Percentiles rank a stretch among this genome's conserved stretches.
Conservation (phyloP, 1,284 basidiomycete genomes). For the Somion occarium region DNA sequence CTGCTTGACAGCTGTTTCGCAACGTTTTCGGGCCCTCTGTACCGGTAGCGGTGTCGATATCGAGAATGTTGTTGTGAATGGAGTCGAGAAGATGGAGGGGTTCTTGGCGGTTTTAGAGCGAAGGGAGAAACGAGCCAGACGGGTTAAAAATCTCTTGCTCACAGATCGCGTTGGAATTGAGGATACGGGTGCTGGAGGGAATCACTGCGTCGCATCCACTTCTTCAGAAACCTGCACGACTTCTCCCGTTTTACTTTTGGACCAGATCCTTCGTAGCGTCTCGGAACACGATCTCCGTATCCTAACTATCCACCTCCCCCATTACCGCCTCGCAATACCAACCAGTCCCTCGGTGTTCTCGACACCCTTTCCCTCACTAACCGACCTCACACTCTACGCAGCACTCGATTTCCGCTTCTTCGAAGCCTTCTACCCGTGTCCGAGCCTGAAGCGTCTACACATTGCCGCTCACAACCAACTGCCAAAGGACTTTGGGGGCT, state of each 20-base stretch:
- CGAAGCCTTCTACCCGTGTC: background rate
- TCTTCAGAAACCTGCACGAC: background rate
- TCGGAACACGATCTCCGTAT: background rate
- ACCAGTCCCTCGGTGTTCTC: background rate
- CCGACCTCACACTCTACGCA: background rate
- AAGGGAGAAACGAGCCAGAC: background rate
- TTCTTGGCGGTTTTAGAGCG: background rate
- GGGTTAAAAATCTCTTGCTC: background rate
- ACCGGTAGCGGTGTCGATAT: background rate
- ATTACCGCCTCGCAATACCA: background rate
- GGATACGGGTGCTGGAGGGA: no score
- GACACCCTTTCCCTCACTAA: background rate
- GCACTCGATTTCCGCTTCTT: background rate
- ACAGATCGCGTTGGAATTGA: background rate
- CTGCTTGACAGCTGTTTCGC: constrained; percentile 9
- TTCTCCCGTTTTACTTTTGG: background rate
- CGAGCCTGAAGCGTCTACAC: background rate
- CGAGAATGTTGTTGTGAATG: background rate
- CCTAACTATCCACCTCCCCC: background rate
- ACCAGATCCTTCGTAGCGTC: background rate
- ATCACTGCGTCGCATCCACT: background rate
- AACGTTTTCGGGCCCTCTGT: background rate
- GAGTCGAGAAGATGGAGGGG: background rate
- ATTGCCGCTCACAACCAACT: background rate
- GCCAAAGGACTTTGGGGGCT: background rate